Conservation (phyloP, 441 rosid genomes). For the Populus hybrid region DNA sequence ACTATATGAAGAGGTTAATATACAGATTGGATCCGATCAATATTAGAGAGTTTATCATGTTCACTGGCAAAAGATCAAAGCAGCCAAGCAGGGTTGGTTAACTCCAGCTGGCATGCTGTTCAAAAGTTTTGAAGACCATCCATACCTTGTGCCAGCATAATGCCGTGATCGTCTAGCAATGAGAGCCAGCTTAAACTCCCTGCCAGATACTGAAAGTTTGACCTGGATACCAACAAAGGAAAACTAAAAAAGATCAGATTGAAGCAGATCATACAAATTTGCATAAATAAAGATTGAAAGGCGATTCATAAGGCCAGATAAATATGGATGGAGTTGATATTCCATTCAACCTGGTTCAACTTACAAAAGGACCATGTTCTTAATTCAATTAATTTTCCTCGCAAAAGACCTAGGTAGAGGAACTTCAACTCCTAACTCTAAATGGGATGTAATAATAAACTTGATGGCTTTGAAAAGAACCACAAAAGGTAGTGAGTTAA, state of each 20-base stretch:
- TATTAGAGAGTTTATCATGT: background rate
- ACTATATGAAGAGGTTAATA: background rate
- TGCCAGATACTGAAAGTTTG: conserved; percentile 64
- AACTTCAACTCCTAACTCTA: conserved; percentile 3
- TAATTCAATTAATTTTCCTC: conserved; percentile 4
- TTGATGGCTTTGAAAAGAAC: background rate
- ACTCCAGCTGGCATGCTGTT: background rate
- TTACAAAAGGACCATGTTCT: background rate
- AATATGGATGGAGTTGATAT: background rate
- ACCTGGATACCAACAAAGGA: conserved; percentile 40
- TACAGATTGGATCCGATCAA: background rate
- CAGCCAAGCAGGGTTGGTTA: background rate
- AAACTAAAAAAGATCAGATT: conserved; percentile 2
- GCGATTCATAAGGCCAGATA: background rate
- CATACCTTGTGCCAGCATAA: conserved; percentile 97
- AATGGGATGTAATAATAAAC: background rate
- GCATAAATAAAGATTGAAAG: background rate
- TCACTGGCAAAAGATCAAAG: background rate
- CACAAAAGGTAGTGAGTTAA: background rate
- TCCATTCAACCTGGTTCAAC: background rate
- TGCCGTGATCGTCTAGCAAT: conserved; percentile 97
- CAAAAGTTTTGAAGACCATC: background rate
- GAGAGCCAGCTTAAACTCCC: conserved; percentile 74
- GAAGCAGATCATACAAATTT: background rate
- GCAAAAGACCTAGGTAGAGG: background rate